Conservation (phyloP, 2,329 filamentous ascomycete species). For the Colletotrichum spaethianum region DNA sequence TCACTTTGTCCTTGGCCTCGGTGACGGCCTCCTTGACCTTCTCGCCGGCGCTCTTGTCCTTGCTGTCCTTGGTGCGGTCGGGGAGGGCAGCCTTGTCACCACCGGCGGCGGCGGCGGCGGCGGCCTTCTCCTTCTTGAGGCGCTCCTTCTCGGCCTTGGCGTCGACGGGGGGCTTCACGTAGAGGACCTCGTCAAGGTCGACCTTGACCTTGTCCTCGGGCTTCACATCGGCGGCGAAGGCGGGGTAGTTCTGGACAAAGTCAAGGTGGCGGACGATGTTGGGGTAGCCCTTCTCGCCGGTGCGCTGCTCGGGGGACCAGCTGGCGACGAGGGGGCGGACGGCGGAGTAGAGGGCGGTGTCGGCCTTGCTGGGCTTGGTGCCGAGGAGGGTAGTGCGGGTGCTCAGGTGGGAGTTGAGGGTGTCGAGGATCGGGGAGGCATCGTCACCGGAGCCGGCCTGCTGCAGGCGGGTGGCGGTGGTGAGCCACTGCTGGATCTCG, state of each 20-base stretch:
- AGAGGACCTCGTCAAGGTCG: conserved; percentile 84
- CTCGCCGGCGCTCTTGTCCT: conserved; percentile 67
- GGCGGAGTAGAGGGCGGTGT: conserved; percentile 85
- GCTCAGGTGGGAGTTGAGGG: conserved; percentile 89
- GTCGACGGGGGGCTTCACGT: conserved; percentile 90
- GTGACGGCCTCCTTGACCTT: conserved; percentile 62
- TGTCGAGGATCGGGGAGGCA: conserved; percentile 77
- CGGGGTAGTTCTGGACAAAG: conserved; percentile 91
- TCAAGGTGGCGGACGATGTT: conserved; percentile 93
- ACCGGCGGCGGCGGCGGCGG: conserved; percentile 66
- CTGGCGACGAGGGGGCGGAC: conserved; percentile 82
- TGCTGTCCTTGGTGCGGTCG: conserved; percentile 73
- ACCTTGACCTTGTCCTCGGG: conserved; percentile 83
- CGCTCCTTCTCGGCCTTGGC: conserved; percentile 96
- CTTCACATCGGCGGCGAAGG: conserved; percentile 79
- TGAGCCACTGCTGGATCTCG: conserved; percentile 92
- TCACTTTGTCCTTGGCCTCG: conserved; percentile 64
- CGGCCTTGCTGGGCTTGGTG: conserved; percentile 89
- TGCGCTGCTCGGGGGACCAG: conserved; percentile 89
- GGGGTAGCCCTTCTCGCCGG: conserved; percentile 89
- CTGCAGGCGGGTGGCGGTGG: conserved; percentile 80
- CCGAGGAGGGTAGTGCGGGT: conserved; percentile 92
- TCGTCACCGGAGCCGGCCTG: conserved; percentile 65
- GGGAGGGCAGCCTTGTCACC: conserved; percentile 64
- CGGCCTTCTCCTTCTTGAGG: conserved; percentile 95